Evolutionary conservation across 2,329 filamentous ascomycete species (phyloP), one percentile per base, ranked within the genome.

Genomic region (Didymella arachidicola): DNA sequence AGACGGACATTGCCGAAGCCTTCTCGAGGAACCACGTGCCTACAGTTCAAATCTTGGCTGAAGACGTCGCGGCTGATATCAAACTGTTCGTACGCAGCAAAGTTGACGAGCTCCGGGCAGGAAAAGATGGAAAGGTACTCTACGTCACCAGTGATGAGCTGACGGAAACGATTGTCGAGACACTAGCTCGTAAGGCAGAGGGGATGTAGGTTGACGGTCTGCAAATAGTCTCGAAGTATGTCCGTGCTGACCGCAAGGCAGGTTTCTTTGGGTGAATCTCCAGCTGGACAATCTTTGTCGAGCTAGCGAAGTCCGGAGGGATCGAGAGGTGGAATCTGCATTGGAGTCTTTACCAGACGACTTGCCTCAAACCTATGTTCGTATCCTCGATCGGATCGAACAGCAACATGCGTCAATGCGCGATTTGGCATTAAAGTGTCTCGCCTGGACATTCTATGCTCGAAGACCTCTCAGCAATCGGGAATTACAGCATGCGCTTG

Each of bases 321-420:
- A 61, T n/a, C 22, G 19, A n/a, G 39, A 45, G 10, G 60, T 70
- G 8, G 52, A 61, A 57, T 51, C 43, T 38, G 63, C 62, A 16
- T 57, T 70, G 3, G 22, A 61, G 4, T 14, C 54, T 5, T 34
- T 68, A 2, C 67, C 67, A 0, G 56, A 58, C 4, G 60, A 49
- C 8, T 57, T 70, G 12, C 32, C 57, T 22, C 59, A 60, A 7
- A 67, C 66, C 27, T 70, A 70, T 34, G 26, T 51, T 45, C 60
- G 61, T 5, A 68, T 70, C 18, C 53, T 70, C 1, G 43, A 61
- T 12, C 59, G 61, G 19, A 67, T 68, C 19, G 63, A 66, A 53
- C 43, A 10, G 8, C 64, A 66, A 45, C 2, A 29, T 44, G 12
- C 43, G 11, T 64, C 60, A 27, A 63, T 66, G 66, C 57, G 59